These are phyloP conservation scores for Prunus dulcis DNA, from an alignment of 306 rosid species.

Conservation along the genomic window DNA sequence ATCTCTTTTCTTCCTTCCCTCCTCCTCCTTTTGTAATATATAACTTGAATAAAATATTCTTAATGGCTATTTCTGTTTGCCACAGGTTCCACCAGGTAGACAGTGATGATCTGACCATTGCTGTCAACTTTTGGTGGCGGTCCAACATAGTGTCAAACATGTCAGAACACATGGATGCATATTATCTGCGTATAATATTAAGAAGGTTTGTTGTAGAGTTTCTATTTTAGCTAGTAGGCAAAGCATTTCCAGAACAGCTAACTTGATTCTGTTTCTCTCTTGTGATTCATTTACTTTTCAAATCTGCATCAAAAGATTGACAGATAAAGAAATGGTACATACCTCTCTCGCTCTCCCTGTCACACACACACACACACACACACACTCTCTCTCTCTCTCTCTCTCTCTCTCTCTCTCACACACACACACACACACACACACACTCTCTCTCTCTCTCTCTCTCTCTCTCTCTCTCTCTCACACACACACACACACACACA, in stretches of 20 bases:
- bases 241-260: constrained; percentile 24
- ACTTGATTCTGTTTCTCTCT: constrained; percentile 39
- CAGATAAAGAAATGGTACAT: constrained; percentile 84
- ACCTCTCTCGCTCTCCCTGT: constrained; percentile 14
- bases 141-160: constrained; percentile 64
- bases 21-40: neutral
- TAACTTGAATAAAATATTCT: neutral
- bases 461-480: neutral
- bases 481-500: neutral
- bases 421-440: neutral
- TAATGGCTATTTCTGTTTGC: constrained; percentile 5
- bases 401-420: neutral
- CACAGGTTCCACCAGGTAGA: constrained; percentile 93
- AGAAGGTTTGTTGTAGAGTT: constrained; percentile 60
- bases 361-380: neutral
- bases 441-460: neutral
- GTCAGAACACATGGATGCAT: constrained; percentile 90
- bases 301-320: constrained; percentile 54
- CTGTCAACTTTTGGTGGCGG: constrained; percentile 94
- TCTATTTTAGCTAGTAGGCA: constrained; percentile 7
- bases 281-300: constrained; percentile 31
- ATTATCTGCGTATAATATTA: constrained; percentile 79
- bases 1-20: neutral
- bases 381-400: neutral
- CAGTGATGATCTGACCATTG: constrained; percentile 86